These are phyloP conservation scores for Sclerotinia spermophila DNA, from an alignment of 2,329 filamentous ascomycete species.

Conservation along the genomic window DNA sequence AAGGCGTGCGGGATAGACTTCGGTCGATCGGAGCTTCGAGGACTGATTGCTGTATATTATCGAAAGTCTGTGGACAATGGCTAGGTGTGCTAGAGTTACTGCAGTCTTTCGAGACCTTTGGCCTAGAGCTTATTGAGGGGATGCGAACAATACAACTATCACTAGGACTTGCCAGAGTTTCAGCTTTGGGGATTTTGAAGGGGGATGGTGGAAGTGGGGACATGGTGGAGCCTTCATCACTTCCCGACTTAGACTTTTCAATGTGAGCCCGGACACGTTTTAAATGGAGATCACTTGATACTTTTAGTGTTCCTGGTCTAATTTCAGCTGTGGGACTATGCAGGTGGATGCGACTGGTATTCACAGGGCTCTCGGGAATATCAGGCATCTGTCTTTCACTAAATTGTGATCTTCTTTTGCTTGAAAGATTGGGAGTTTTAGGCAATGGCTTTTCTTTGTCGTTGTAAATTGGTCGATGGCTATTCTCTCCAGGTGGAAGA, in stretches of 20 bases:
- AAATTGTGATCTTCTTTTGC: constrained; percentile 11
- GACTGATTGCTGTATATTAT: neutral
- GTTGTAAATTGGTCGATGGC: neutral
- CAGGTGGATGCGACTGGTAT: neutral
- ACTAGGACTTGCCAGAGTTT: neutral
- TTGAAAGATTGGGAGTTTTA: neutral
- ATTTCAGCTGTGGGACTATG: neutral
- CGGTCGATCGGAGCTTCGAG: constrained; percentile 9
- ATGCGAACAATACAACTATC: neutral
- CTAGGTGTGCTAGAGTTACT: neutral
- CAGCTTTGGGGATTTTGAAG: neutral
- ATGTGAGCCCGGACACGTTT: neutral
- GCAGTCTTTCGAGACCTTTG: neutral
- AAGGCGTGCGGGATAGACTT: constrained; percentile 11
- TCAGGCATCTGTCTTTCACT: constrained; percentile 6
- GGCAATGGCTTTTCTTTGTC: neutral
- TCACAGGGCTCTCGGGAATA: constrained; percentile 1
- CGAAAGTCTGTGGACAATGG: neutral
- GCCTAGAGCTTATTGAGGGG: neutral
- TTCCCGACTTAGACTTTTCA: neutral
- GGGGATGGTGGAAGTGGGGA: too few species aligned
- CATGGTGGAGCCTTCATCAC: neutral
- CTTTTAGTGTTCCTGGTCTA: neutral
- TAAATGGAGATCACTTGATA: neutral
- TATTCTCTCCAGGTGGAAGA: too few species aligned